Evolutionary conservation across 1,139 yeast genomes (phyloP).

Genomic region (Spencermartinsiella ligniputridi): DNA sequence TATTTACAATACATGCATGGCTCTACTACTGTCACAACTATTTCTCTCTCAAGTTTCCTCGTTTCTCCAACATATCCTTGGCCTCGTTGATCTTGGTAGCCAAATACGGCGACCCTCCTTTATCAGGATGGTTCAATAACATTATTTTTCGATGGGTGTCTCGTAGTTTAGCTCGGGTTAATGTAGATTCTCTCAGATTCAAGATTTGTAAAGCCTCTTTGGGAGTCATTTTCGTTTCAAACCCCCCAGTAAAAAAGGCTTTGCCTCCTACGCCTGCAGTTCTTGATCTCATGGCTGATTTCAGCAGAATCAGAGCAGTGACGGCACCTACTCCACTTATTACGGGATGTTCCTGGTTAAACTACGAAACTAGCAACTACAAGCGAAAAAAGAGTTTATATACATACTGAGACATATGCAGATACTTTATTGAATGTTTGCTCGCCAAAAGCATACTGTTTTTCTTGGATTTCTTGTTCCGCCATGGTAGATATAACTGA

Average conservation of each 20-base stretch:
- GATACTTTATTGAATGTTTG: slow-evolving; percentile 51
- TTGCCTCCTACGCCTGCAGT: slow-evolving; percentile 72
- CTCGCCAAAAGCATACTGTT: slow-evolving; percentile 52
- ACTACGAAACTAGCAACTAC: neutral
- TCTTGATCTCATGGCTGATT: slow-evolving; percentile 64
- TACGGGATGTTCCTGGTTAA: slow-evolving; percentile 58
- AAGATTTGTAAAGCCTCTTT: slow-evolving; percentile 88
- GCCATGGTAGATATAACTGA: neutral
- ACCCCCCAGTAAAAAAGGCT: slow-evolving; percentile 79
- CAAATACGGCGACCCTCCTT: slow-evolving; percentile 92
- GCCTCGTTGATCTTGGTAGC: slow-evolving; percentile 98
- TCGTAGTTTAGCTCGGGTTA: slow-evolving; percentile 73
- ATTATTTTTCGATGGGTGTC: slow-evolving; percentile 90
- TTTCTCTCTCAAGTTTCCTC: slow-evolving; percentile 12
- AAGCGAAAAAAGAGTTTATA: neutral
- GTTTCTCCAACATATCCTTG: slow-evolving; percentile 72
- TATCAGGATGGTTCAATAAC: slow-evolving; percentile 95
- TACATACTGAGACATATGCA: slow-evolving; percentile 26
- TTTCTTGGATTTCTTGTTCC: neutral
- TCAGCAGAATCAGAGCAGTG: slow-evolving; percentile 45
- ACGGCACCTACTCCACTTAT: slow-evolving; percentile 67
- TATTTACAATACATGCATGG: neutral
- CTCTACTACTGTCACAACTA: neutral
- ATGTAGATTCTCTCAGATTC: slow-evolving; percentile 72
- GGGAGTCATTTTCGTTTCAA: slow-evolving; percentile 83